These are phyloP conservation scores for Serendipita sp. DNA, from an alignment of 768 basidiomycete species.

Conservation along the genomic window DNA sequence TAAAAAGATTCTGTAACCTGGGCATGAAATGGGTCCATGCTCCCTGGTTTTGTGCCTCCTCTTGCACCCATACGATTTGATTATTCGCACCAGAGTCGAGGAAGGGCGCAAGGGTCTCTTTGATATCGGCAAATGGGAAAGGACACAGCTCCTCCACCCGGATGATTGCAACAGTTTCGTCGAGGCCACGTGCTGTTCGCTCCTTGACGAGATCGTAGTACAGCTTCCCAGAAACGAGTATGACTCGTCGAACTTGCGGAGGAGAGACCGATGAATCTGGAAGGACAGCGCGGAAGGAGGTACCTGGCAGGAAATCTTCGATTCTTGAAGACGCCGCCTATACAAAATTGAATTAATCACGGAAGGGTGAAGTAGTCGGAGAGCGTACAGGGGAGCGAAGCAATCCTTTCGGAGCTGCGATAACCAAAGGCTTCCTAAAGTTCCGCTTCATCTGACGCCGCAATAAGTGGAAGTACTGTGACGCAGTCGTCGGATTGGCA, in stretches of 20 bases:
- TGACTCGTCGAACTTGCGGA: constrained; percentile 38
- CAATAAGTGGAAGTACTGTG: constrained; percentile 88
- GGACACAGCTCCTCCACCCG: constrained; percentile 78
- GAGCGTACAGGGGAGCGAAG: constrained; percentile 52
- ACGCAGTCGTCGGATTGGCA: constrained; percentile 72
- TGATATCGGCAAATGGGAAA: constrained; percentile 57
- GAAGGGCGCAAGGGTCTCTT: constrained; percentile 32
- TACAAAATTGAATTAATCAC: not conserved
- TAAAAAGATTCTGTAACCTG: constrained; percentile 39
- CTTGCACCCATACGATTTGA: constrained; percentile 58
- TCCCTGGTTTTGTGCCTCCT: constrained; percentile 81
- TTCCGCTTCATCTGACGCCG: constrained; percentile 71
- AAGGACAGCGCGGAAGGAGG: constrained; percentile 52
- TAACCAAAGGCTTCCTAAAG: constrained; percentile 71
- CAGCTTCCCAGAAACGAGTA: constrained; percentile 66
- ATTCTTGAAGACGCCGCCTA: constrained; percentile 63
- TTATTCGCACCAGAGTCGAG: constrained; percentile 6
- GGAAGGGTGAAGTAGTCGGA: not conserved
- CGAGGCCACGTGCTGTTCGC: constrained; percentile 32
- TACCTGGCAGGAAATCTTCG: constrained; percentile 40
- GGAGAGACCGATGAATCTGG: constrained; percentile 28
- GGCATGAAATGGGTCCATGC: constrained; percentile 50
- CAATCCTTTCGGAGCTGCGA: constrained; percentile 73
- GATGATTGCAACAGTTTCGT: constrained; percentile 44
- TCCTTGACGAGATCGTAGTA: constrained; percentile 77